Base-by-base conservation (phyloP, 129 eudicot genomes). In the Escallonia herrerae region DNA sequence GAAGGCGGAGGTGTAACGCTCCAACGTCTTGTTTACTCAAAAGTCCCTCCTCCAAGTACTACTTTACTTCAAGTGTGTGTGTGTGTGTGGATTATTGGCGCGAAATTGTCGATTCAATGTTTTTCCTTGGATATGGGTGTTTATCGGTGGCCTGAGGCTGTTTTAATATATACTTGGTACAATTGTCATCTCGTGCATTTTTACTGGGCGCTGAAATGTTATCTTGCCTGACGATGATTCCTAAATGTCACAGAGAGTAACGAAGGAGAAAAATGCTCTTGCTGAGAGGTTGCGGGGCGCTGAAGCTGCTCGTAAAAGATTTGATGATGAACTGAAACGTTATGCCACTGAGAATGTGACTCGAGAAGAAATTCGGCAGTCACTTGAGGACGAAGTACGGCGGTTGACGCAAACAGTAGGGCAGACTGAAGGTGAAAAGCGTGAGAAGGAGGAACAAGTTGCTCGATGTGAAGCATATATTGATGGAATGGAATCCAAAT, bases 381-480 rank as follows among this genome's bases (percentile, higher is more conserved):
- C 99, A 41, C 95, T 94, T 33, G 99, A 94, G 77, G 97, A 86
- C 60, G 97, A 94, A 76, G 84, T 94, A 60, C 90, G 95, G 46
- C 80, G 93, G 13, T 65, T 94, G 80, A 94, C 84, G 40, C 87
- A 86, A 79, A 86, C 99, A 42, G 99, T 94, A 59, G 99, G 95
- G 73, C 95, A 94, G 63, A 89, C 97, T 1, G 93, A 86, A 86
- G 96, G 83, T 56, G 99, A 89, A 76, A 94, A 94, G 64, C 90
- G 95, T 70, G 97, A 94, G 74, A 94, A 89, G 68, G 99, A 94
- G 71, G 97, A 84, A 72, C 99, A 94, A 52, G 83, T 94, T 74
- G 86, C 95, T 57, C 90, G 99, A 40, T 94, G 93, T 68, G 99
- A 94, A 81, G 95, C 97, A 14, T 94, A 83, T 65, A 94, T 94